Evolutionary conservation across 2,329 filamentous ascomycete species (phyloP).

Genomic region (Cercospora berteroae): DNA sequence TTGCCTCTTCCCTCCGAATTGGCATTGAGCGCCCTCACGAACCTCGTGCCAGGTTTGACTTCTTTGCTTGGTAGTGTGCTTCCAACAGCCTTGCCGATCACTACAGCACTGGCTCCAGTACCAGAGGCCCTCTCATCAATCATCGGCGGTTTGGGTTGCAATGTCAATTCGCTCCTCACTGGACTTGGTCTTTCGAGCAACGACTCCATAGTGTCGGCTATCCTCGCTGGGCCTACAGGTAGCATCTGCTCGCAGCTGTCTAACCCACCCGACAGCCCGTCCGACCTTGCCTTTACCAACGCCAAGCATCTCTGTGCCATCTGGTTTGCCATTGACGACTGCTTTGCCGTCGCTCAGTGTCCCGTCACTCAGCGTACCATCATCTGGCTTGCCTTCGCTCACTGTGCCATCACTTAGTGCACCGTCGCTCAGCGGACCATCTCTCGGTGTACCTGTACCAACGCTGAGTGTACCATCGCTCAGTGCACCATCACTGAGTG

Average conservation of each 20-base stretch:
- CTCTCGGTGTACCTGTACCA: background rate
- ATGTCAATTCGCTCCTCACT: background rate
- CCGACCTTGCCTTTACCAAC: background rate
- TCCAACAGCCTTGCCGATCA: background rate
- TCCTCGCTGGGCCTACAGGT: conserved; percentile 3
- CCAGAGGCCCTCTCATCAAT: background rate
- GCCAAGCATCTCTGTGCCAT: background rate
- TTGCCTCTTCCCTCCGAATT: background rate
- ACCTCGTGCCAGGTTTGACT: conserved; percentile 3
- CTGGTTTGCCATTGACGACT: background rate
- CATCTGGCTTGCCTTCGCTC: background rate
- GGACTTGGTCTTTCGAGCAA: background rate
- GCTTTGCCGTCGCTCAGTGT: background rate
- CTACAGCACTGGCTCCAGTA: background rate
- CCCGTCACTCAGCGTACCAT: background rate
- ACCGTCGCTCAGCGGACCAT: background rate
- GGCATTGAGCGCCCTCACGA: background rate
- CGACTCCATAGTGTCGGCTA: conserved; percentile 1
- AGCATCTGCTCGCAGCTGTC: conserved; percentile 1
- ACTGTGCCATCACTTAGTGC: background rate
- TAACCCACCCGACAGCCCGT: background rate
- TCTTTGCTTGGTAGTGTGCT: background rate
- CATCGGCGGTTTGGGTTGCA: background rate
- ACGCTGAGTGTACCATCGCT: background rate
- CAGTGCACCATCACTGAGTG: background rate